Percentiles rank a stretch among this genome's conserved stretches.
phyloP scores from a whole-genome alignment of 1,284 basidiomycete genomes.

The Pholiota adiposa region DNA sequence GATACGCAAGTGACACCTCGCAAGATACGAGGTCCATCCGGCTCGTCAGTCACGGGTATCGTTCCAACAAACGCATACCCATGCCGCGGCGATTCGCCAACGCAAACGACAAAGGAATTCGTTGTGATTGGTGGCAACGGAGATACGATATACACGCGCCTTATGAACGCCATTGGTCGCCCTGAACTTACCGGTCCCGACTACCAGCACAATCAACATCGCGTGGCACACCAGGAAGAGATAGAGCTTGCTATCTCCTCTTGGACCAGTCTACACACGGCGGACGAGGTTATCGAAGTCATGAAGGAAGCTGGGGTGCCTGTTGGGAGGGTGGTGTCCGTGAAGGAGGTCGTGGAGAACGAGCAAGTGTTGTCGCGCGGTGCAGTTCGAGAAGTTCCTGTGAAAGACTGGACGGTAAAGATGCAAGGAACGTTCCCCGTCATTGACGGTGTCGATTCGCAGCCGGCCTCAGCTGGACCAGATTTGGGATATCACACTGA shows the following conservation, averaged over 20 bases:
- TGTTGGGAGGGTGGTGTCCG: constrained; percentile 62
- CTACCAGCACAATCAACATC: constrained; percentile 64
- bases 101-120: constrained; percentile 51
- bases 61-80: constrained; percentile 76
- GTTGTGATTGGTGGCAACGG: constrained; percentile 75
- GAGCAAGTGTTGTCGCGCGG: constrained; percentile 61
- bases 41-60: constrained; percentile 73
- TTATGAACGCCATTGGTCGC: constrained; percentile 64
- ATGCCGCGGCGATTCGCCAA: constrained; percentile 50
- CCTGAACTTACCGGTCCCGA: constrained; percentile 58
- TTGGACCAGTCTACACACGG: constrained; percentile 55
- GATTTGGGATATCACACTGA: constrained; percentile 67
- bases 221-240: constrained; percentile 57
- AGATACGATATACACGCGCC: constrained; percentile 66
- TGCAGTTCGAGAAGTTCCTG: constrained; percentile 61
- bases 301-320: constrained; percentile 57
- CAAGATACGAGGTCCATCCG: constrained; percentile 70
- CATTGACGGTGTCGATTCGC: constrained; percentile 56
- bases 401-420: constrained; percentile 64
- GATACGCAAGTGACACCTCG: not conserved
- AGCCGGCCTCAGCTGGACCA: constrained; percentile 70
- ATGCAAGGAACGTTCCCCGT: constrained; percentile 67
- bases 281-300: constrained; percentile 46
- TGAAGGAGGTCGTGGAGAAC: constrained; percentile 62
- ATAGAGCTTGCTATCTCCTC: constrained; percentile 65